A percentile compares a stretch with the other conserved stretches of the same genome.
Evolutionary conservation across 257 asterid species (phyloP).

Genomic region (Solanum chiquidenum): DNA sequence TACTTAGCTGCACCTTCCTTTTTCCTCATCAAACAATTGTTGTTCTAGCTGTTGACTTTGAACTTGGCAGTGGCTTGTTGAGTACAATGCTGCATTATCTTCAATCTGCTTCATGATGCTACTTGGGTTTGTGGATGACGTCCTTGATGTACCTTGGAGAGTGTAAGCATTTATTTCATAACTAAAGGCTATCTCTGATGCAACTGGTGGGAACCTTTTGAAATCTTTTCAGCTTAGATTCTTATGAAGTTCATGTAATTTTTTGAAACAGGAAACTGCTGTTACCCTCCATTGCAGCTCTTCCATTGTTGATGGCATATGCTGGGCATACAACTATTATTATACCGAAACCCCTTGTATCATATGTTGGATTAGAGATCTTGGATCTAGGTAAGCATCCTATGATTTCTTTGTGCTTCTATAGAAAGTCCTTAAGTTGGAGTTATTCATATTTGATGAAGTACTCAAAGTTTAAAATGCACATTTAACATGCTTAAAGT

Average conservation of each 20-base stretch:
- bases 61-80: constrained; percentile 80
- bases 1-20: not conserved
- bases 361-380: constrained; percentile 51
- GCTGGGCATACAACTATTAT: constrained; percentile 87
- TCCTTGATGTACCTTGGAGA: constrained; percentile 98
- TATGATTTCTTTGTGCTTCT: not conserved
- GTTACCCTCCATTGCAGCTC: constrained; percentile 86
- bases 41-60: constrained; percentile 1
- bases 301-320: constrained; percentile 89
- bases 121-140: constrained; percentile 95
- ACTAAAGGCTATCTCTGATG: not conserved
- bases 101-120: constrained; percentile 90
- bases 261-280: constrained; percentile 59
- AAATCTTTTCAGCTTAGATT: not conserved
- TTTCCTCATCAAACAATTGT: not conserved
- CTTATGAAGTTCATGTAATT: constrained; percentile 24
- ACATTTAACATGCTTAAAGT: not conserved
- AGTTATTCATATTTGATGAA: not conserved
- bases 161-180: constrained; percentile 50
- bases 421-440: not conserved
- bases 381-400: constrained; percentile 55
- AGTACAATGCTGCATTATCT: constrained; percentile 94
- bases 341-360: constrained; percentile 78
- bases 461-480: not conserved
- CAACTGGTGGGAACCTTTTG: not conserved